Conservation (phyloP, 2,329 filamentous ascomycete species). For the Pseudohalonectria lignicola region DNA sequence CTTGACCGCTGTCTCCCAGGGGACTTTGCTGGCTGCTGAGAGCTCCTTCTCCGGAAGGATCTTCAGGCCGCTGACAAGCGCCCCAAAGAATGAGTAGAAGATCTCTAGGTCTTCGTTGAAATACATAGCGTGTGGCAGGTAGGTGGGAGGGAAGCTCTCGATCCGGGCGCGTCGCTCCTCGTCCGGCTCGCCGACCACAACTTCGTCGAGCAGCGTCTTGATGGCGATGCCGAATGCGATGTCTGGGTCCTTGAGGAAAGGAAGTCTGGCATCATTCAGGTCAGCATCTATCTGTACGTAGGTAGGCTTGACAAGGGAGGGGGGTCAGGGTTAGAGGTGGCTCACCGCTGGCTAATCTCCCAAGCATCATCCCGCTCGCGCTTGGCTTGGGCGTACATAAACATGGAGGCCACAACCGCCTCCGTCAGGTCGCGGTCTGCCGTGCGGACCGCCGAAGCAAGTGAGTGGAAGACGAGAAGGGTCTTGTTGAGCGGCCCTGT, state of each 20-base stretch:
- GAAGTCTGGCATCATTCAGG: constrained; percentile 7
- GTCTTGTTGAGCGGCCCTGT: constrained; percentile 90
- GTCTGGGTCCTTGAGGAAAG: constrained; percentile 42
- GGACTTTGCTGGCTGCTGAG: constrained; percentile 30
- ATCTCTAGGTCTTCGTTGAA: constrained; percentile 50
- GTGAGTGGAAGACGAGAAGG: constrained; percentile 73
- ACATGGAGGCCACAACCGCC: constrained; percentile 67
- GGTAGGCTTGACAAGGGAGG: not conserved
- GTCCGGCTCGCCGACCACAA: constrained; percentile 47
- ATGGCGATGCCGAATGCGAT: constrained; percentile 69
- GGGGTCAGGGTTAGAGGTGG: not conserved
- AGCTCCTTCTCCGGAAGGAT: constrained; percentile 37
- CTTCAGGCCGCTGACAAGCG: constrained; percentile 46
- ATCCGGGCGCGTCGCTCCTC: constrained; percentile 27
- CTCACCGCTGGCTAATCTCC: constrained; percentile 9
- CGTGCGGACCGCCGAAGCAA: constrained; percentile 69
- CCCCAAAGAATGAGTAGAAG: constrained; percentile 45
- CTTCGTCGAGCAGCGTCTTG: constrained; percentile 56
- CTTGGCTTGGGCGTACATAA: constrained; percentile 69
- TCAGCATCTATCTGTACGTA: not conserved
- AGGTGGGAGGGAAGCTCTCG: constrained; percentile 37
- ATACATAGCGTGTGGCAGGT: constrained; percentile 47
- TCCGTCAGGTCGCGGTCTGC: constrained; percentile 76
- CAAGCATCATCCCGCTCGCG: constrained; percentile 49
- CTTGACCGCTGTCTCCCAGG: constrained; percentile 43